A percentile compares a stretch with the other conserved stretches of the same genome.
phyloP scores from a whole-genome alignment of 2,329 filamentous ascomycete species.

The Apiospora sp. region DNA sequence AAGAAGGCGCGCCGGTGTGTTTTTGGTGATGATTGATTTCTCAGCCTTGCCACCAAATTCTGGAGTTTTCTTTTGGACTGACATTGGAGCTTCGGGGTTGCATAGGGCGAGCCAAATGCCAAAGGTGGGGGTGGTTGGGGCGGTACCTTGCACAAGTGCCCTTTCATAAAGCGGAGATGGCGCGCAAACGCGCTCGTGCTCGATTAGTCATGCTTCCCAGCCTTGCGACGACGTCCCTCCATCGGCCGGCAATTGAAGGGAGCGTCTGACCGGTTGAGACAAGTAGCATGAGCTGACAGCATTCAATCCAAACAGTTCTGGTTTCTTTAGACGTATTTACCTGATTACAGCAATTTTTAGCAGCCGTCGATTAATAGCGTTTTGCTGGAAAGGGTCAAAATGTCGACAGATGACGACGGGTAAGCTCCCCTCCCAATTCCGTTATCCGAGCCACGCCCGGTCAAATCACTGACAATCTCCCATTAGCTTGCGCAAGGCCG shows the following conservation, averaged over 20 bases:
- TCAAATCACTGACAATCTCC: not conserved
- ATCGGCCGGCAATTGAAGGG: slow-evolving; percentile 29
- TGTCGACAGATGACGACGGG: slow-evolving; percentile 12
- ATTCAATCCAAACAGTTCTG: not conserved
- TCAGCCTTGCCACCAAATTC: slow-evolving; percentile 54
- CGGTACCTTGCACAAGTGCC: slow-evolving; percentile 17
- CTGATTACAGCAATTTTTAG: not conserved
- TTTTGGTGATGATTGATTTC: slow-evolving; percentile 40
- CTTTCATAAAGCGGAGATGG: slow-evolving; percentile 12
- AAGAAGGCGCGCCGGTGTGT: slow-evolving; percentile 31
- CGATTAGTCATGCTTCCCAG: slow-evolving; percentile 4
- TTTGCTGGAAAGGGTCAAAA: not conserved
- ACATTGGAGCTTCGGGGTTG: slow-evolving; percentile 5
- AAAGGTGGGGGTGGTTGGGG: not conserved
- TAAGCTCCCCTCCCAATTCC: not conserved
- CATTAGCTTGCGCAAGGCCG: slow-evolving; percentile 32
- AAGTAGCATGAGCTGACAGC: slow-evolving; percentile 16
- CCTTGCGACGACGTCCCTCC: slow-evolving; percentile 13
- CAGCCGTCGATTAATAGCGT: not conserved
- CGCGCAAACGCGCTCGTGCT: not conserved
- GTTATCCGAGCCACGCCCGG: not conserved
- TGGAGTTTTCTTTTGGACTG: slow-evolving; percentile 22
- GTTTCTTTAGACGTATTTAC: not conserved
- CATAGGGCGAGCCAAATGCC: not conserved
- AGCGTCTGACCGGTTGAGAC: slow-evolving; percentile 30